Percentiles rank a stretch among this genome's conserved stretches.
These are phyloP conservation scores for Neurospora tetraspora DNA, from an alignment of 495 filamentous ascomycete species.

Conservation along the genomic window DNA sequence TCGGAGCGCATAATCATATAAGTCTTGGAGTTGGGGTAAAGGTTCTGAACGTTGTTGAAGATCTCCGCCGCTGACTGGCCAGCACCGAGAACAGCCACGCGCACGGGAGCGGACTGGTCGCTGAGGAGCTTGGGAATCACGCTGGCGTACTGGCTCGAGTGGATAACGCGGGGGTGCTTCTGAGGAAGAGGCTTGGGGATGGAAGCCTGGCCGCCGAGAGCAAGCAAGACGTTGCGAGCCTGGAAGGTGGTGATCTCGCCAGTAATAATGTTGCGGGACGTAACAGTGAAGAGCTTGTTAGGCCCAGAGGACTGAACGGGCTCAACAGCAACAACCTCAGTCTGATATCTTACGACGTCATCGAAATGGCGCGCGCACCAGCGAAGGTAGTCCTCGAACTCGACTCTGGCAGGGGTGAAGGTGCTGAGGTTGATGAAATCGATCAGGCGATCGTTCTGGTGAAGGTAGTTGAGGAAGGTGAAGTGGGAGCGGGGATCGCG, in stretches of 20 bases:
- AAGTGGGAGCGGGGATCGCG: slow-evolving; percentile 83
- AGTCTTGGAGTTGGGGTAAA: slow-evolving; percentile 73
- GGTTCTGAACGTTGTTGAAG: slow-evolving; percentile 75
- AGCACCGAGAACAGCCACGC: slow-evolving; percentile 74
- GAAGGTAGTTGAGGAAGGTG: slow-evolving; percentile 92
- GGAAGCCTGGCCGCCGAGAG: slow-evolving; percentile 69
- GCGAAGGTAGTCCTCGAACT: slow-evolving; percentile 90
- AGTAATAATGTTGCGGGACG: slow-evolving; percentile 25
- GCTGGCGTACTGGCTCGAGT: slow-evolving; percentile 81
- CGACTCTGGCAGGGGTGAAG: slow-evolving; percentile 74
- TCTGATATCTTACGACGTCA: slow-evolving; percentile 65
- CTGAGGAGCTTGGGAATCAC: slow-evolving; percentile 48
- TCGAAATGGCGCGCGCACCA: slow-evolving; percentile 84
- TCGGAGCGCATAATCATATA: slow-evolving; percentile 66
- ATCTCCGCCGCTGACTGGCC: slow-evolving; percentile 95
- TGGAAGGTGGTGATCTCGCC: slow-evolving; percentile 26
- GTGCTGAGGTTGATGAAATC: slow-evolving; percentile 85
- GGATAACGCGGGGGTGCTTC: slow-evolving; percentile 58
- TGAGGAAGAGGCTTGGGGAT: slow-evolving; percentile 58
- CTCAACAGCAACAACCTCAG: slow-evolving; percentile 59
- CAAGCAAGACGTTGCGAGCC: slow-evolving; percentile 77
- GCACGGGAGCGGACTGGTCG: slow-evolving; percentile 47
- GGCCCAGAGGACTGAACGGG: slow-evolving; percentile 35
- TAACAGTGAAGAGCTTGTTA: slow-evolving; percentile 40
- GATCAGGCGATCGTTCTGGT: slow-evolving; percentile 65